Percentiles rank a stretch among this genome's conserved stretches.
These are phyloP conservation scores for Hermanozyma aechmeae DNA, from an alignment of 805 yeast species.

Conservation along the genomic window DNA sequence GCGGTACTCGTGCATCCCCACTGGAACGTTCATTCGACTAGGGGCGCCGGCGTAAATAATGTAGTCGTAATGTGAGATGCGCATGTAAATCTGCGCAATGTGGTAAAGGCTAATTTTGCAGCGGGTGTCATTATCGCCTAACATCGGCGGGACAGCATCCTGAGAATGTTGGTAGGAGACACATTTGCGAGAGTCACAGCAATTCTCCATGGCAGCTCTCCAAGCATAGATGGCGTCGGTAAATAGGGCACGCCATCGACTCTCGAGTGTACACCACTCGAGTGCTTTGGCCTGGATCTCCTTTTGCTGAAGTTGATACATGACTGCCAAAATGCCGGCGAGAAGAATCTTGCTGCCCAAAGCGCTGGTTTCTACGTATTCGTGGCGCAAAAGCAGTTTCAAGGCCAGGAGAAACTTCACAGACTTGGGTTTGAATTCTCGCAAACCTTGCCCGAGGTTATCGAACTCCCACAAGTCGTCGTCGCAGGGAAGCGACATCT, in stretches of 20 bases:
- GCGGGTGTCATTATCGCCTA: slow-evolving; percentile 12
- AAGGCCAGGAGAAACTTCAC: slow-evolving; percentile 17
- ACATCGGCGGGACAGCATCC: slow-evolving; percentile 11
- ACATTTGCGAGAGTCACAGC: slow-evolving; percentile 10
- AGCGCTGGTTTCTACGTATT: slow-evolving; percentile 11
- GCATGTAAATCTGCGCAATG: slow-evolving; percentile 18
- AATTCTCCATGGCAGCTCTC: slow-evolving; percentile 14
- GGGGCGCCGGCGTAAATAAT: slow-evolving; percentile 24
- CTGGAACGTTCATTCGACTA: slow-evolving; percentile 49
- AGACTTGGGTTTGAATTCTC: slow-evolving; percentile 10
- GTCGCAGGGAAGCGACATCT: slow-evolving; percentile 13
- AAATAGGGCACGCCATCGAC: slow-evolving; percentile 18
- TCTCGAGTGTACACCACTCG: slow-evolving; percentile 16
- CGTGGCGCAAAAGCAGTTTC: slow-evolving; percentile 12
- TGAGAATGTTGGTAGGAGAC: slow-evolving; percentile 4
- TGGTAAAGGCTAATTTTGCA: slow-evolving; percentile 19
- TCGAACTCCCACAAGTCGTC: slow-evolving; percentile 19
- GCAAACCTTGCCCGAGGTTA: slow-evolving; percentile 7
- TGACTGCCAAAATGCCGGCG: slow-evolving; percentile 7
- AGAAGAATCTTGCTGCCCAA: slow-evolving; percentile 11
- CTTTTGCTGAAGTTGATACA: slow-evolving; percentile 8
- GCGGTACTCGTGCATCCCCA: slow-evolving; percentile 41
- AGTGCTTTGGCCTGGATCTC: slow-evolving; percentile 17
- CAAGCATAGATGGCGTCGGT: slow-evolving; percentile 21
- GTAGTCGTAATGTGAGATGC: slow-evolving; percentile 21